Percentiles rank a stretch among this genome's conserved stretches.
Conservation (phyloP, 73 alveolate species). For the Paraurostyla sp. region DNA sequence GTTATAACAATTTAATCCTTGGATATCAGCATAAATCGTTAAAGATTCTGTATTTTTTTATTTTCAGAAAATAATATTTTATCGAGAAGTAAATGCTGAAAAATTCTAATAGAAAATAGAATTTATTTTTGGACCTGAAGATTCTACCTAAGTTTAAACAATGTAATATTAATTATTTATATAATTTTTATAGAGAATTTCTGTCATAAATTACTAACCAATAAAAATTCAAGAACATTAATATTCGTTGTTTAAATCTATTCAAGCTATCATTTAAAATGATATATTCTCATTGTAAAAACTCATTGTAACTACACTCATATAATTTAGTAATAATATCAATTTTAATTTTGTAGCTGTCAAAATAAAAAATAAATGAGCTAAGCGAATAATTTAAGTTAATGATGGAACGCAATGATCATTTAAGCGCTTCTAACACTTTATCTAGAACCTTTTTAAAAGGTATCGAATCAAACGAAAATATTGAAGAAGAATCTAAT, state of each 20-base stretch:
- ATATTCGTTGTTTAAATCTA: not conserved
- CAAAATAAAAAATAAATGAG: not conserved
- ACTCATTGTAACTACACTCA: not conserved
- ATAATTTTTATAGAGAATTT: not conserved
- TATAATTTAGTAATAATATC: constrained; percentile 22
- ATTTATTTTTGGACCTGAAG: constrained; percentile 37
- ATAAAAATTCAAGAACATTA: constrained; percentile 1
- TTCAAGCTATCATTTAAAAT: not conserved
- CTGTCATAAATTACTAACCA: not conserved
- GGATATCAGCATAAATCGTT: constrained; percentile 17
- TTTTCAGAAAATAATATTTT: not conserved
- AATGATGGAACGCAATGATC: constrained; percentile 6
- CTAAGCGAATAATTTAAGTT: not conserved
- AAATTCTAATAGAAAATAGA: constrained; percentile 1
- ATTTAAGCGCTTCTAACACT: not conserved
- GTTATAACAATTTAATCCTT: constrained; percentile 25
- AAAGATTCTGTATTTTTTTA: constrained; percentile 37
- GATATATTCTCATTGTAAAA: not conserved
- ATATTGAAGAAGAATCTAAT: not conserved
- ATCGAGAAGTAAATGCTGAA: not conserved
- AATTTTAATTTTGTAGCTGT: not conserved
- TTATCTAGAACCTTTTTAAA: not conserved
- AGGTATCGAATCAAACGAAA: not conserved
- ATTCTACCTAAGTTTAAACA: constrained; percentile 22
- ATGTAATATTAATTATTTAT: not conserved